Evolutionary conservation across 2,329 filamentous ascomycete genomes (phyloP), one percentile per base, ranked within the genome.

Genomic region (Fusarium neocosmosporiellum): DNA sequence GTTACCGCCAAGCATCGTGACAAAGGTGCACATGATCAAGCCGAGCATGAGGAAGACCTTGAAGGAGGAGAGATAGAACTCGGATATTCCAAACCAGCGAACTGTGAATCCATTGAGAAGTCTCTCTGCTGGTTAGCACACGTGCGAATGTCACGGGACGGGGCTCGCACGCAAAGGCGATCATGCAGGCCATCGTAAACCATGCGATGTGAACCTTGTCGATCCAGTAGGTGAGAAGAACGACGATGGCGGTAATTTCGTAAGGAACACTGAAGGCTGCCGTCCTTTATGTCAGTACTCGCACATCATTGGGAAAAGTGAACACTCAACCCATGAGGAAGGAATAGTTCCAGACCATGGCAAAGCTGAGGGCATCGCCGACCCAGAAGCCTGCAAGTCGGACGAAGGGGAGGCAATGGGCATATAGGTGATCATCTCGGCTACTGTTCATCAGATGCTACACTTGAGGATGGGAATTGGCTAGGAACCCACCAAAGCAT

Each of bases 1-100:
- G 73, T 95, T 95, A 18, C 92, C 93, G 31, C 93, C 93, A 10
- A 93, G 84, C 91, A 94, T 94, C 48, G 89, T 90, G 73, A 95
- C 86, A 77, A 95, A 91, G 9, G 93, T 94, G 82, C 92, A 94
- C 72, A 86, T 81, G 77, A 94, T 90, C 59, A 93, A 83, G n/a
- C 89, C 88, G 67, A 90, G 83, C 72, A 92, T 91, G 43, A 93
- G 85, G 9, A 93, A 77, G 27, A 92, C 85, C 78, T 93, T 92
- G 66, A 89, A 89, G 22, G 80, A 81, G 5, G 87, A 86, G 4
- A 90, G 82, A 86, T 86, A 90, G 76, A 95, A 95, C 77, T 95
- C 93, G 8, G 90, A 88, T 78, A 92, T 90, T 67, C 91, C 91
- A 74, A 89, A 92, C 82, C 84, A 89, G 70, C 88, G 85, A 34